A percentile compares a stretch with the other conserved stretches of the same genome.
Conservation (phyloP, 495 filamentous ascomycete genomes). For the Sphaerosporella brunnea region DNA sequence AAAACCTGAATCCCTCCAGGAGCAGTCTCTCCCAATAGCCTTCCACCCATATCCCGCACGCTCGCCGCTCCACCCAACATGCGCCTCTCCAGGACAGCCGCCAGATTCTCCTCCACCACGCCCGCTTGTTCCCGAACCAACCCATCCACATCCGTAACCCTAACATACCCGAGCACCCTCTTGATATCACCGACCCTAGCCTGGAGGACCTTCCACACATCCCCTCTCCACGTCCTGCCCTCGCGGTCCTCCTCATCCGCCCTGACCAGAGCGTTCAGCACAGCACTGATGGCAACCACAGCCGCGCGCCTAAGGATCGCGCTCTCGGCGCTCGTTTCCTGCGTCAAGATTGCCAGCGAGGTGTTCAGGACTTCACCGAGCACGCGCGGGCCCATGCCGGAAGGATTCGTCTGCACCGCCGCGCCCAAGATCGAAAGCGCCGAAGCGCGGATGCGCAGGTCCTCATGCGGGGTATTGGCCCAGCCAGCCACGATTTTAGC, state of each 20-base stretch:
- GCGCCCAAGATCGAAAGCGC: constrained; percentile 55
- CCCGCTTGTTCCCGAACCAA: constrained; percentile 55
- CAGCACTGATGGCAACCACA: constrained; percentile 46
- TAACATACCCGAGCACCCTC: constrained; percentile 46
- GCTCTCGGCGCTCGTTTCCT: constrained; percentile 45
- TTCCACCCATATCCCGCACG: constrained; percentile 20
- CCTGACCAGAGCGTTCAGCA: constrained; percentile 41
- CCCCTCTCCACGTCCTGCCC: constrained; percentile 33
- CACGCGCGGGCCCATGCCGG: constrained; percentile 38
- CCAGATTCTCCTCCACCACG: constrained; percentile 52
- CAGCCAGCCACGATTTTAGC: constrained; percentile 55
- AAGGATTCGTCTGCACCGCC: constrained; percentile 48
- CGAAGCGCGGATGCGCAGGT: constrained; percentile 59
- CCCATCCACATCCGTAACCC: constrained; percentile 49
- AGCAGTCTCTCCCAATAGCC: constrained; percentile 32
- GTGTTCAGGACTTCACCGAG: constrained; percentile 47
- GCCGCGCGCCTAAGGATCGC: constrained; percentile 61
- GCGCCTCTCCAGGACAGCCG: constrained; percentile 40
- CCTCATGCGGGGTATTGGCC: constrained; percentile 42
- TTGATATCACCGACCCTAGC: constrained; percentile 44
- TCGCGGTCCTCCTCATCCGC: constrained; percentile 31
- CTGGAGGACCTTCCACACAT: constrained; percentile 45
- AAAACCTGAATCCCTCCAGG: constrained; percentile 4
- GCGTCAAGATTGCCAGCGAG: constrained; percentile 43
- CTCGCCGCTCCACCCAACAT: constrained; percentile 22